A percentile compares a stretch with the other conserved stretches of the same genome.
phyloP scores from a whole-genome alignment of 2,329 filamentous ascomycete genomes.

The Dissoconium aciculare region DNA sequence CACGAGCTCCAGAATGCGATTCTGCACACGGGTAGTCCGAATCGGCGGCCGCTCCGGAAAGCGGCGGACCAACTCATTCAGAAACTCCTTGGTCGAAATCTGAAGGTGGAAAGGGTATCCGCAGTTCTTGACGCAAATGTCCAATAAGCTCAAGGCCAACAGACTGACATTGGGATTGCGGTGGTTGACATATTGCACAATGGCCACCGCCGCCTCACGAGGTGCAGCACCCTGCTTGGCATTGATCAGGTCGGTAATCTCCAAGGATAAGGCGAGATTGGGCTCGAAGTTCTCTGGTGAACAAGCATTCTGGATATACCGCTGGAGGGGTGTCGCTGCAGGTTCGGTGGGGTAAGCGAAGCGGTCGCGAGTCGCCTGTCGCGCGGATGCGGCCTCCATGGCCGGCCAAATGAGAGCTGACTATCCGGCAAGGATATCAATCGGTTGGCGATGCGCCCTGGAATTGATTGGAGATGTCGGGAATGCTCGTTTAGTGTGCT shows the following conservation, averaged over 20 bases:
- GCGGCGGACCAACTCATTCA: slow-evolving; percentile 91
- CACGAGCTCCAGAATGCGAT: slow-evolving; percentile 85
- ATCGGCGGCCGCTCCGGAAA: slow-evolving; percentile 89
- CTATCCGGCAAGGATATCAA: too few relatives aligned
- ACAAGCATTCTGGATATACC: slow-evolving; percentile 92
- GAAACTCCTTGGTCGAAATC: slow-evolving; percentile 95
- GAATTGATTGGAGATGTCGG: too few relatives aligned
- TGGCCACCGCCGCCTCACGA: slow-evolving; percentile 82
- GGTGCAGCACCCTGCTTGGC: slow-evolving; percentile 92
- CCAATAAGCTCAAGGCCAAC: slow-evolving; percentile 75
- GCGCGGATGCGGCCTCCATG: slow-evolving; percentile 88
- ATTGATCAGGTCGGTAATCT: slow-evolving; percentile 93
- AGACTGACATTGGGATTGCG: slow-evolving; percentile 91
- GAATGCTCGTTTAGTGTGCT: too few relatives aligned
- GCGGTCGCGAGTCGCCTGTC: slow-evolving; percentile 88
- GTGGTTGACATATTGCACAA: slow-evolving; percentile 90
- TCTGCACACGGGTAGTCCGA: slow-evolving; percentile 72
- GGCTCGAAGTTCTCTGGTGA: slow-evolving; percentile 96
- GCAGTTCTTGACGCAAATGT: slow-evolving; percentile 99
- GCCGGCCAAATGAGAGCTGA: too few relatives aligned
- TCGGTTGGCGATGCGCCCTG: too few relatives aligned
- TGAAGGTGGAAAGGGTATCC: slow-evolving; percentile 97
- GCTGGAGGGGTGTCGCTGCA: slow-evolving; percentile 72
- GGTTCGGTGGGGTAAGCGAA: slow-evolving; percentile 71
- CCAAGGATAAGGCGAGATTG: slow-evolving; percentile 87